Conservation (phyloP, 768 basidiomycete species). For the Naganishia kalamii region DNA sequence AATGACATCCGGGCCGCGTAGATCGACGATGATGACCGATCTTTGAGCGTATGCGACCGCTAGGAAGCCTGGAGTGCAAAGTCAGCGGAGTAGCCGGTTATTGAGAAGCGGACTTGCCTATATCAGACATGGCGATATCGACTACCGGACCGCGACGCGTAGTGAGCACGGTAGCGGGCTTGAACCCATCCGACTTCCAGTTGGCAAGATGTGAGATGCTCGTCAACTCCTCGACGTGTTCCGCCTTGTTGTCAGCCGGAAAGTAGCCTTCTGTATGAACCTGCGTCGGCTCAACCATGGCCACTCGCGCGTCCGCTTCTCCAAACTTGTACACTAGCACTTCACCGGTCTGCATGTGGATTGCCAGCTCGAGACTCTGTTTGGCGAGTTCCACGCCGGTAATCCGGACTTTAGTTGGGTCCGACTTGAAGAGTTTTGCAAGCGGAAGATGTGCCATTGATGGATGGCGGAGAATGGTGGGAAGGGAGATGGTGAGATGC, state of each 20-base stretch:
- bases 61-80: conserved; percentile 58
- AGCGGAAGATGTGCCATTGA: conserved; percentile 36
- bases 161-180: conserved; percentile 59
- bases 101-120: conserved; percentile 53
- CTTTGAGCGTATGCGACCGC: conserved; percentile 64
- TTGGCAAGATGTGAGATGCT: conserved; percentile 54
- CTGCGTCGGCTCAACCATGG: background rate
- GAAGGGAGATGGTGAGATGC: conserved; percentile 59
- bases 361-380: conserved; percentile 47
- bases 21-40: conserved; percentile 60
- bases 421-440: conserved; percentile 36
- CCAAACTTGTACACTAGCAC: conserved; percentile 47
- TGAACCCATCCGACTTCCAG: conserved; percentile 51
- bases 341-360: conserved; percentile 47
- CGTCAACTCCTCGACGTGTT: conserved; percentile 53
- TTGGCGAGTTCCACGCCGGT: conserved; percentile 44
- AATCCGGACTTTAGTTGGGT: conserved; percentile 44
- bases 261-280: conserved; percentile 41
- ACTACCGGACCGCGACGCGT: conserved; percentile 53
- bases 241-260: conserved; percentile 50
- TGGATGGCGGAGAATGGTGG: conserved; percentile 49
- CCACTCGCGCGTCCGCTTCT: conserved; percentile 28
- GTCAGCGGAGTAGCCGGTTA: conserved; percentile 4
- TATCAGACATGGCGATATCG: conserved; percentile 62
- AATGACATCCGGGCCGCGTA: conserved; percentile 67